Evolutionary conservation across 2,329 filamentous ascomycete species (phyloP), one percentile per base, ranked within the genome.

Genomic region (Exophiala dermatitidis): DNA sequence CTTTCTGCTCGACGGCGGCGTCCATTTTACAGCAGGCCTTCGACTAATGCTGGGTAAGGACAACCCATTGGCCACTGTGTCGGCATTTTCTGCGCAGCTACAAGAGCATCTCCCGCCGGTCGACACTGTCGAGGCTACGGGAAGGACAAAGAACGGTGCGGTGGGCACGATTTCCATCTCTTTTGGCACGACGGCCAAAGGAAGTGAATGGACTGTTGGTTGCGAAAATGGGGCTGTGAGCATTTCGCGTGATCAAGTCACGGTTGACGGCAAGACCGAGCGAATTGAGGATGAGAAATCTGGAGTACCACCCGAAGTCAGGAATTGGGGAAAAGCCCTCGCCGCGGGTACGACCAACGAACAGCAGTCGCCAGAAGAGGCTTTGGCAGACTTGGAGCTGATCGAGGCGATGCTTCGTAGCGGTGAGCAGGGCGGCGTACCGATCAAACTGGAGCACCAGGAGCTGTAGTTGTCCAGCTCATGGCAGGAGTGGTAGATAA

Each of bases 1-100:
- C 0, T 82, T 82, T 56, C 59, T 83, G 43, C 71, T 83, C 1
- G 80, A 83, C 53, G 79, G 76, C 2, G 79, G 80, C 2, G 74
- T 82, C 10, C 80, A 82, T 60, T 76, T 76, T 53, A 65, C 77
- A 32, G 79, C 79, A 29, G 77, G 68, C 2, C 70, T 78, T 36
- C 68, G 80, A 26, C 58, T 77, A 38, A 62, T 82, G 52, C 66
- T 82, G 3, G 69, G 75, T 38, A 54, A 66, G 1, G 63, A 71
- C 4, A 71, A 75, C 42, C 68, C 70, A 1, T 65, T 74, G 36
- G 67, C 70, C 2, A 68, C 65, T 26, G 62, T 78, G 1, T 74
- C 73, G 6, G 78, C 78, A 1, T 77, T 76, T 41, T 75, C 76
- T 0, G 67, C 69, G 19, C 74, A 75, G 58, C 64, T 78, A 45